Evolutionary conservation across 768 basidiomycete genomes (phyloP).

Genomic region (Crassisporium funariophilum): DNA sequence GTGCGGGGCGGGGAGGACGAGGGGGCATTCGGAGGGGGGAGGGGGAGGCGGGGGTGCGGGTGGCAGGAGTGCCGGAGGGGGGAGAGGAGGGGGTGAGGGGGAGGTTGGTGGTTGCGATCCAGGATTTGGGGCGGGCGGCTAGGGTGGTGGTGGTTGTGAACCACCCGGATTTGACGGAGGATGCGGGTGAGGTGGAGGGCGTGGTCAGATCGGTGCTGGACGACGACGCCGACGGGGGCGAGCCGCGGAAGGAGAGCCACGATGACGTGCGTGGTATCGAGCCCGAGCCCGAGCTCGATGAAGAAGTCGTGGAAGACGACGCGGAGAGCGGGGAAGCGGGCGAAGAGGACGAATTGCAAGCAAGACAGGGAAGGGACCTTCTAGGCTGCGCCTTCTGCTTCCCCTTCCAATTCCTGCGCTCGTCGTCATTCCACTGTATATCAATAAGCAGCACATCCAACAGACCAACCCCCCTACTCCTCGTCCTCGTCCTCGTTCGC

Average conservation of each 20-base stretch:
- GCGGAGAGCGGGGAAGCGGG: constrained; percentile 18
- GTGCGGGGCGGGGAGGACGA: constrained; percentile 11
- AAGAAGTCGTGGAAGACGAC: constrained; percentile 25
- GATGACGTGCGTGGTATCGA: constrained; percentile 30
- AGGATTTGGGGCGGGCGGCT: constrained; percentile 17
- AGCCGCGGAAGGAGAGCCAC: constrained; percentile 30
- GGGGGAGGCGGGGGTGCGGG: constrained; percentile 39
- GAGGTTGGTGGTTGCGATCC: constrained; percentile 14
- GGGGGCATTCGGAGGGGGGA: constrained; percentile 39
- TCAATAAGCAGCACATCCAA: constrained; percentile 46
- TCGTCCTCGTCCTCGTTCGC: too few species aligned
- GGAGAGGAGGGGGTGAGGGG: constrained; percentile 5
- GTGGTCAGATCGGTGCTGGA: constrained; percentile 38
- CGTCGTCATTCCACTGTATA: constrained; percentile 43
- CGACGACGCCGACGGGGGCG: constrained; percentile 28
- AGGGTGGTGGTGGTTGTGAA: constrained; percentile 18
- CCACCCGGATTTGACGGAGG: constrained; percentile 29
- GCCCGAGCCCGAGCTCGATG: constrained; percentile 24
- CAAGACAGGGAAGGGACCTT: constrained; percentile 19
- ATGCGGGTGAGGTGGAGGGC: constrained; percentile 35
- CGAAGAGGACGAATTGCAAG: constrained; percentile 17
- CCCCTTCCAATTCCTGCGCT: constrained; percentile 39
- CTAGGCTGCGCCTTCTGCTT: constrained; percentile 28
- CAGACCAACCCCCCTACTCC: constrained; percentile 37
- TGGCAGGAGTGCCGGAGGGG: constrained; percentile 35